These are phyloP conservation scores for Canavalia gladiata DNA, from an alignment of 306 rosid species.

Conservation along the genomic window DNA sequence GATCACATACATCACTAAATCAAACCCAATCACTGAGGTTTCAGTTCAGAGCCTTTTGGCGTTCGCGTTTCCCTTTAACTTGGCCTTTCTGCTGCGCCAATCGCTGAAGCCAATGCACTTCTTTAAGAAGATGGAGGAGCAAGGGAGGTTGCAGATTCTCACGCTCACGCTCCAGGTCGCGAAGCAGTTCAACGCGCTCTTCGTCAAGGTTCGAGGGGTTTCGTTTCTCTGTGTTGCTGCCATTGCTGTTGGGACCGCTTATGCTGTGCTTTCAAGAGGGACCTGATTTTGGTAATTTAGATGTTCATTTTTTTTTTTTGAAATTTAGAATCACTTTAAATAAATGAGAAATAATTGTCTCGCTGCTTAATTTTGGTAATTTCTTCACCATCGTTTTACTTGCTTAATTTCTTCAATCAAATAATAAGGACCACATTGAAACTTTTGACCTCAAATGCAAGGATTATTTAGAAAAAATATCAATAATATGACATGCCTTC, in stretches of 20 bases:
- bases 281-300: background rate
- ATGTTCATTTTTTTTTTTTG: background rate
- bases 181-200: slow-evolving; percentile 70
- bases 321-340: too few relatives aligned
- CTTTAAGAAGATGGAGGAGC: slow-evolving; percentile 57
- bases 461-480: too few relatives aligned
- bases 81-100: slow-evolving; percentile 81
- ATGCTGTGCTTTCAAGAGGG: slow-evolving; percentile 59
- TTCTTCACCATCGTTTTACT: too few relatives aligned
- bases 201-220: slow-evolving; percentile 65
- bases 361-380: too few relatives aligned
- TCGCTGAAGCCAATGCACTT: slow-evolving; percentile 58
- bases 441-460: too few relatives aligned
- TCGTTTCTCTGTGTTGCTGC: slow-evolving; percentile 63
- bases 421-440: too few relatives aligned
- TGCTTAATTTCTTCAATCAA: too few relatives aligned
- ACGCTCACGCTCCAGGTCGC: slow-evolving; percentile 66
- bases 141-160: slow-evolving; percentile 56
- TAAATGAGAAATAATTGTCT: too few relatives aligned
- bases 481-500: too few relatives aligned
- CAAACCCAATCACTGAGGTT: slow-evolving; percentile 58
- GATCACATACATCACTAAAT: slow-evolving; percentile 59
- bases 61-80: slow-evolving; percentile 73
- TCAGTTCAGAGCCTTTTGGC: slow-evolving; percentile 74
- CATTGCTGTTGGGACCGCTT: slow-evolving; percentile 57